Percentiles rank a stretch among this genome's conserved stretches.
Evolutionary conservation across 2,329 filamentous ascomycete species (phyloP).

Genomic region (Neofusicoccum umdonicola): DNA sequence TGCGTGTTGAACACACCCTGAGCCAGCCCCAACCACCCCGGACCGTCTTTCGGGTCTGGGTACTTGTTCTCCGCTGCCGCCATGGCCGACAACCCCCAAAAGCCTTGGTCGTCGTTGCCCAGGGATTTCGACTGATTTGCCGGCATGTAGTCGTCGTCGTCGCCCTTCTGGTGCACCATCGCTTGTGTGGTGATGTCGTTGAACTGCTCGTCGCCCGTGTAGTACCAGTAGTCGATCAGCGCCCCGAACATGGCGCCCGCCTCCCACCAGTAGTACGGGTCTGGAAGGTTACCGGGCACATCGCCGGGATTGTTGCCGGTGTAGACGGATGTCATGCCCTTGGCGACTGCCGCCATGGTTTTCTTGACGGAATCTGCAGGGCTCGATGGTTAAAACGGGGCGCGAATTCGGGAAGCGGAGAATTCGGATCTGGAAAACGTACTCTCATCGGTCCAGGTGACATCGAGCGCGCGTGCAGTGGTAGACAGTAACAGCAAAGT

Average conservation of each 20-base stretch:
- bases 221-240: constrained; percentile 44
- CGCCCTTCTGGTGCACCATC: constrained; percentile 71
- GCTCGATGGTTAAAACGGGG: not conserved
- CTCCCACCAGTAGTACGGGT: constrained; percentile 46
- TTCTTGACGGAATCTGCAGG: constrained; percentile 9
- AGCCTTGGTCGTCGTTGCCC: constrained; percentile 59
- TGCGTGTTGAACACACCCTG: constrained; percentile 82
- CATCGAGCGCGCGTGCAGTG: not conserved
- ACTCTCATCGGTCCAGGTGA: not conserved
- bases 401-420: not conserved
- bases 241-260: constrained; percentile 41
- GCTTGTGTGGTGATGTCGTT: constrained; percentile 47
- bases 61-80: constrained; percentile 55
- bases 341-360: constrained; percentile 2
- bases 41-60: constrained; percentile 39
- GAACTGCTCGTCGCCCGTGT: constrained; percentile 40
- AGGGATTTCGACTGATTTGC: constrained; percentile 33
- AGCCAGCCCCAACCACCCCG: constrained; percentile 73
- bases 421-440: not conserved
- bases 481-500: not conserved
- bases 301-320: constrained; percentile 16
- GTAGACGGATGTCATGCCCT: constrained; percentile 15
- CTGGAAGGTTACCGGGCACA: constrained; percentile 48
- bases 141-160: constrained; percentile 71
- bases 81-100: constrained; percentile 60